Evolutionary conservation across 306 rosid species (phyloP), one percentile per base, ranked within the genome.

Genomic region (Geum urbanum): DNA sequence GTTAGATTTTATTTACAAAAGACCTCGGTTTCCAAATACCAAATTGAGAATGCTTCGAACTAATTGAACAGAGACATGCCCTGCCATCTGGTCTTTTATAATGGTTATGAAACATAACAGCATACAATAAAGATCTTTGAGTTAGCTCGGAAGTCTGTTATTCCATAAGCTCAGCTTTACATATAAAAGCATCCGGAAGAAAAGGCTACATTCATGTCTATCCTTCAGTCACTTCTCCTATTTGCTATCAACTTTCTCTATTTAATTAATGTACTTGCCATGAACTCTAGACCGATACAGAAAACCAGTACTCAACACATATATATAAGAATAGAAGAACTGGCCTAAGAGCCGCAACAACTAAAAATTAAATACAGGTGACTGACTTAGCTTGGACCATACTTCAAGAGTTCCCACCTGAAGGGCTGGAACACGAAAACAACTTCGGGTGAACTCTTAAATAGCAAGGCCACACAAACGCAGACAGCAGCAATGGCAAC

Each of bases 401-500:
- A 92, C 48, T 80, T 69, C 83, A 92, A 57, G 51, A 78, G 59
- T 70, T 89, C 98, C 98, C 96, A 92, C 45, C 67, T 83, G 89
- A 92, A 92, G 49, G 96, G 96, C 54, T 72, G 85, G 84, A 89
- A 87, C 16, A 83, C 86, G 15, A 77, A 86, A 14, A 74, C 62
- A 63, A 89, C 96, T 77, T 80, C 81, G 1, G 98, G 96, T 14
- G 88, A 87, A 81, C 96, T 89, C 74, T 92, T 89, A 74, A 92
- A 89, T 68, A 92, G 92, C 73, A 92, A 82, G 14, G 98, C 98
- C 68, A 84, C 98, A 44, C 96, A 92, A 11, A 89, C 96, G 73
- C 98, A 92, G 0, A 92, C 91, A 2, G 92, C 92, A 18, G 96
- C 98, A 70, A 92, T 86, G 66, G 92, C 79, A 59, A 92, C 90